phyloP scores from a whole-genome alignment of 2,329 filamentous ascomycete genomes.

The Pseudopithomyces maydicus region DNA sequence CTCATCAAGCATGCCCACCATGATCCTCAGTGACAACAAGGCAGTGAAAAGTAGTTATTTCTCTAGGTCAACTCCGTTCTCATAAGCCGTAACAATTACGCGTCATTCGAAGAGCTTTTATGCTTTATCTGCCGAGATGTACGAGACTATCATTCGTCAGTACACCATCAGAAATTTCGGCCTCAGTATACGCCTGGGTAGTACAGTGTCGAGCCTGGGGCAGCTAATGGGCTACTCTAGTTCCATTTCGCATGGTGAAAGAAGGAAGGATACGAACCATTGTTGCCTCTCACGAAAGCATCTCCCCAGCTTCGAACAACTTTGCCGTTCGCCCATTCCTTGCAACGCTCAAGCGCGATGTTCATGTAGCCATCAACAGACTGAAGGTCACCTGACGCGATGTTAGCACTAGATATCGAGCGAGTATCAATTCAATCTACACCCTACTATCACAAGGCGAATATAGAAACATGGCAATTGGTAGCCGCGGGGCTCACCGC shows the following conservation, averaged over 20 bases:
- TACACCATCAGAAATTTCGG: too few relatives aligned
- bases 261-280: conserved; percentile 64
- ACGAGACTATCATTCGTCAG: too few relatives aligned
- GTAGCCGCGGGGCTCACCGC: background rate
- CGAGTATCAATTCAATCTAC: background rate
- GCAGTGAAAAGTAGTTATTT: too few relatives aligned
- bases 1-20: too few relatives aligned
- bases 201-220: too few relatives aligned
- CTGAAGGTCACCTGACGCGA: conserved; percentile 78
- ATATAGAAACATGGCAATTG: background rate
- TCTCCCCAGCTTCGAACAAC: conserved; percentile 87
- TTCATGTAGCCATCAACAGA: conserved; percentile 99
- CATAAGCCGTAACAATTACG: too few relatives aligned
- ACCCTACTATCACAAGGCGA: background rate
- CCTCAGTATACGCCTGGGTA: too few relatives aligned
- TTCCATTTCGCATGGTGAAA: background rate
- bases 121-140: too few relatives aligned
- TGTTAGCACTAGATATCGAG: conserved; percentile 7
- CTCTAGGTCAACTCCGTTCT: too few relatives aligned
- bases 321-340: conserved; percentile 86
- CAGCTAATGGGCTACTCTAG: too few relatives aligned
- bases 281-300: conserved; percentile 95
- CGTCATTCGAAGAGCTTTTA: too few relatives aligned
- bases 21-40: too few relatives aligned
- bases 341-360: conserved; percentile 94